Conservation (phyloP, 192 early-diverging fungal genomes). For the Coemansia sp. region DNA sequence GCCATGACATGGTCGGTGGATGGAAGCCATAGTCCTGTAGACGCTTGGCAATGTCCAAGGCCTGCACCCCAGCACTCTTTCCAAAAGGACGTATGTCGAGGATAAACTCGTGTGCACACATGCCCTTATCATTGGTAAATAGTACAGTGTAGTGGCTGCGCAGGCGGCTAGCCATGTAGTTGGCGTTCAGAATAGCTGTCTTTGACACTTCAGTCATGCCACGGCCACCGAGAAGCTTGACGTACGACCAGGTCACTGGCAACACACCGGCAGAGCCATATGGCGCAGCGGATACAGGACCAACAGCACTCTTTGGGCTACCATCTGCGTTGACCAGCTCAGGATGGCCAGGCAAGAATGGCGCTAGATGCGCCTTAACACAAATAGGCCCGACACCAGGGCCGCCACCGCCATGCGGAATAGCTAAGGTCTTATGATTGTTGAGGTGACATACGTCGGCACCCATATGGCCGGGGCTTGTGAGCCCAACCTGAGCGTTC, state of each 20-base stretch:
- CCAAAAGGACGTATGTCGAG: slow-evolving; percentile 92
- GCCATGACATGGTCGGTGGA: slow-evolving; percentile 99
- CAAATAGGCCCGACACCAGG: slow-evolving; percentile 98
- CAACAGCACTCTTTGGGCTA: slow-evolving; percentile 64
- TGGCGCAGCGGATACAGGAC: slow-evolving; percentile 94
- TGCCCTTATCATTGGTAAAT: slow-evolving; percentile 89
- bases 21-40: slow-evolving; percentile 99
- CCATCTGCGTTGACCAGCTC: slow-evolving; percentile 71
- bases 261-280: slow-evolving; percentile 95
- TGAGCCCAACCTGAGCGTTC: slow-evolving; percentile 84
- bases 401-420: slow-evolving; percentile 98
- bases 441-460: slow-evolving; percentile 99
- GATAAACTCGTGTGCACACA: slow-evolving; percentile 99
- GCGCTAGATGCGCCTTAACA: slow-evolving; percentile 85
- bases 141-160: slow-evolving; percentile 88
- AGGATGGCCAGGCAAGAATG: slow-evolving; percentile 92
- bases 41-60: slow-evolving; percentile 98
- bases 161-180: slow-evolving; percentile 96
- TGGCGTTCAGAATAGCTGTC: slow-evolving; percentile 93
- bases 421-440: slow-evolving; percentile 99
- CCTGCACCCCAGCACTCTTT: slow-evolving; percentile 75
- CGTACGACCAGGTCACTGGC: slow-evolving; percentile 98
- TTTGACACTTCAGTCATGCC: slow-evolving; percentile 87
- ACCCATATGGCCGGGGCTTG: slow-evolving; percentile 90
- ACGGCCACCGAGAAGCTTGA: slow-evolving; percentile 96